Evolutionary conservation across 305 asterid species (phyloP), one percentile per base, ranked within the genome.

Genomic region (Withania somnifera): DNA sequence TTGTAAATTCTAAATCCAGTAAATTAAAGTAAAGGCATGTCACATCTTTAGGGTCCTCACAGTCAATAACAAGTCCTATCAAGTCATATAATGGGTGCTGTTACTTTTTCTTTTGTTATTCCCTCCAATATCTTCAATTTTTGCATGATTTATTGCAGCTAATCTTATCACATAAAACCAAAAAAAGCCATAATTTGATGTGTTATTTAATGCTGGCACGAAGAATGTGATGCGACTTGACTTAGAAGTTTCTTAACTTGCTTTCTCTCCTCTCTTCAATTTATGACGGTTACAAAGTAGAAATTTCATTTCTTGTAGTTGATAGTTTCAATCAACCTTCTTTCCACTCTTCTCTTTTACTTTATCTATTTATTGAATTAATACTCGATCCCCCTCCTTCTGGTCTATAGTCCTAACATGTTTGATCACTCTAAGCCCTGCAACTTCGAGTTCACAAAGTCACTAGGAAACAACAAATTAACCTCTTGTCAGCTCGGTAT

Each of bases 11-110:
- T 75, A 50, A 75, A 50, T 75, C 45, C n/a, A 75, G 80, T 75
- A 75, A 63, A 63, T 30, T 30, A 63, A 75, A 75, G 61, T 1
- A 75, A 61, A 75, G 45, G 45, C 9, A 26, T 75, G 80, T 75
- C 61, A 75, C 80, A 50, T 75, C 45, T 75, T 75, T 75, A 50
- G 80, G 80, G 61, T 75, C 40, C 80, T 75, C 45, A 9, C 45
- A 28, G 80, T 75, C 80, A 75, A 69, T 50, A 50, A 28, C 45
- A 50, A 75, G 80, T 75, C 80, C 26, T 75, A 50, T 75, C 61
- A 75, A 50, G 79, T 75, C 61, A 8, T 26, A 50, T 9, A 75
- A 75, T 75, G 45, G 45, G 45, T 26, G 80, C 61, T 28, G 26
- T 75, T 50, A 28, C 80, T 75, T 75, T 75, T 8, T 2, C 61